Evolutionary conservation across 2,329 filamentous ascomycete genomes (phyloP).

Genomic region (Epichloe bromicola): DNA sequence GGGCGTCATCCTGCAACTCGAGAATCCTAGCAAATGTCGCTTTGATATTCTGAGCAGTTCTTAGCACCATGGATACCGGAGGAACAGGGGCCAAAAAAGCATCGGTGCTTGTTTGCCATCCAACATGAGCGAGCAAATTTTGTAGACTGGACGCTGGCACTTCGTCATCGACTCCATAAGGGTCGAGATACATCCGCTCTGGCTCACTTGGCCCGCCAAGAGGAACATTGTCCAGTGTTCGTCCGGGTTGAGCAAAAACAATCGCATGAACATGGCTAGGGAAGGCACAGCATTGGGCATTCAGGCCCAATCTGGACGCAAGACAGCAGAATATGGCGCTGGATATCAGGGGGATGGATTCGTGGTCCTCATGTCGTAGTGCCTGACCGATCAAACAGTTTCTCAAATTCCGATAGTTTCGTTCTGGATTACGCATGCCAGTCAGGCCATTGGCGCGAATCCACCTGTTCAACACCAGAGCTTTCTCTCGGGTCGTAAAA

Average conservation of each 20-base stretch:
- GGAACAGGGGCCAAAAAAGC: slow-evolving; percentile 51
- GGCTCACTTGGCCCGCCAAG: slow-evolving; percentile 25
- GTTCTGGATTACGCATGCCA: slow-evolving; percentile 51
- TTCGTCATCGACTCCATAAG: slow-evolving; percentile 59
- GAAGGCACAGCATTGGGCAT: slow-evolving; percentile 67
- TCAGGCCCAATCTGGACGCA: slow-evolving; percentile 59
- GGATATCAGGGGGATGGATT: slow-evolving; percentile 76
- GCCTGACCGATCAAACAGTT: slow-evolving; percentile 84
- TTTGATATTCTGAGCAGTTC: slow-evolving; percentile 66
- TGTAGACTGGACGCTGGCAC: slow-evolving; percentile 47
- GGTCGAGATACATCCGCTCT: slow-evolving; percentile 65
- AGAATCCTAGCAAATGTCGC: slow-evolving; percentile 39
- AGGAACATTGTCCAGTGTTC: slow-evolving; percentile 43
- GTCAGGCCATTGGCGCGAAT: slow-evolving; percentile 55
- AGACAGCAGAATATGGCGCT: slow-evolving; percentile 76
- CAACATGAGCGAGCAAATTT: slow-evolving; percentile 39
- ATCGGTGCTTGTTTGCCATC: slow-evolving; percentile 28
- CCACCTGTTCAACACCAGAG: slow-evolving; percentile 55
- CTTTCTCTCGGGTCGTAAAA: slow-evolving; percentile 52
- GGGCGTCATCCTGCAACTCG: slow-evolving; percentile 15
- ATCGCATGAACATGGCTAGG: slow-evolving; percentile 78
- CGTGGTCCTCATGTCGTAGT: slow-evolving; percentile 57
- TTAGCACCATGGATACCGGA: slow-evolving; percentile 55
- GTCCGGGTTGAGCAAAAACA: slow-evolving; percentile 47
- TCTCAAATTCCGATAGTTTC: slow-evolving; percentile 63